Evolutionary conservation across 345 rosid species (phyloP), one percentile per base, ranked within the genome.

Genomic region (Microcos paniculata): DNA sequence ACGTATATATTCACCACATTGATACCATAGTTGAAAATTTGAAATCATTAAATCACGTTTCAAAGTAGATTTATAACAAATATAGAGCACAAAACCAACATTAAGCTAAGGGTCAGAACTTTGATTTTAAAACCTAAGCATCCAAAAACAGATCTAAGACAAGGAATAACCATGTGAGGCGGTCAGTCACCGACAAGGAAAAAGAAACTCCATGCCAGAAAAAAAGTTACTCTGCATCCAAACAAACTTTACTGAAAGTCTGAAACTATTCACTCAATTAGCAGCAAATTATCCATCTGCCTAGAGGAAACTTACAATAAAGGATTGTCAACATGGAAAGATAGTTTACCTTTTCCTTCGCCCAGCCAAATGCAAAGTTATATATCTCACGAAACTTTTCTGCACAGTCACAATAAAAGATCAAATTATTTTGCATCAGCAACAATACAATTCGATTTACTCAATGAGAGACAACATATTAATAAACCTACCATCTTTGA

Each of bases 351-450:
- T 96, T 96, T 85, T 96, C 99, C 85, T 90, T 96, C 67, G 98
- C 98, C 98, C 99, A 96, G 68, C 91, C 94, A 86, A 93, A 96
- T 71, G 99, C 93, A 80, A 92, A 96, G 85, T 92, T 93, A 81
- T 96, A 90, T 61, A 96, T 93, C 64, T 96, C 98, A 26, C 91
- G 90, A 62, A 96, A 96, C 82, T 96, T 96, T 82, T 92, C 99
- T 96, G 99, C 14, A 79, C 56, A 80, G 75, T 52, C 70, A 75
- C 75, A 80, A 74, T 64, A 70, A 76, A 77, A 82, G 6, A 43
- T 16, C 18, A 74, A 63, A 73, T 53, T 21, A 26, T 21, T 45
- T 59, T 69, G 23, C 58, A 26, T 42, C 33, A 65, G 30, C 46
- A 57, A 55, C 23, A 68, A 12, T 59, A 76, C 21, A 31, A 76